These are phyloP conservation scores for Podospora pseudoanserina DNA, from an alignment of 495 filamentous ascomycete genomes.

Conservation along the genomic window DNA sequence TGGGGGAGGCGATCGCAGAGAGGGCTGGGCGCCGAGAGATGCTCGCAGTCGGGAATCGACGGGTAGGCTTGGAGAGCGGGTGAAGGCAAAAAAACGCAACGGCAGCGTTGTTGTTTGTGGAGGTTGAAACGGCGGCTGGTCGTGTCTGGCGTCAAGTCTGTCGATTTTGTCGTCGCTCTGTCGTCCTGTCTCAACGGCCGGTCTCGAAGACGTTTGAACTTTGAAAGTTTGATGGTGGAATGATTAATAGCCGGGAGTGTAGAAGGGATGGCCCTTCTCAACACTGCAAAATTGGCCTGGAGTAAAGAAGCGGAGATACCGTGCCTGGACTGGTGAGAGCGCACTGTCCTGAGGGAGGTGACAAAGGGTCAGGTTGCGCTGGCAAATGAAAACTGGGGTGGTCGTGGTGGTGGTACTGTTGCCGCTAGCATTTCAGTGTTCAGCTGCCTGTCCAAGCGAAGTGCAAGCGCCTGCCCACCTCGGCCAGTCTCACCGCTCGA, in stretches of 20 bases:
- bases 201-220: slow-evolving; percentile 36
- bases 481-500: background rate
- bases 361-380: background rate
- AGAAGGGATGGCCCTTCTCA: slow-evolving; percentile 14
- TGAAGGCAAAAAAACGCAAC: slow-evolving; percentile 13
- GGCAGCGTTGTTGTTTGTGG: slow-evolving; percentile 5
- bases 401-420: background rate
- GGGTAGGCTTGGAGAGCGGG: slow-evolving; percentile 15
- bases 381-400: slow-evolving; percentile 5
- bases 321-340: background rate
- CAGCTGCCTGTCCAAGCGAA: background rate
- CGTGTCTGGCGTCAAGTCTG: slow-evolving; percentile 11
- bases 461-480: background rate
- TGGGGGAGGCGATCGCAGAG: slow-evolving; percentile 28
- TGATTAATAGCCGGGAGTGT: slow-evolving; percentile 20
- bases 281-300: slow-evolving; percentile 5
- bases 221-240: slow-evolving; percentile 20
- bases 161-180: slow-evolving; percentile 12
- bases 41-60: slow-evolving; percentile 20
- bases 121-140: background rate
- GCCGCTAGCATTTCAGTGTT: background rate
- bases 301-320: slow-evolving; percentile 9
- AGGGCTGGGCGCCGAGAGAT: slow-evolving; percentile 38
- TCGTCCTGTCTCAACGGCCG: slow-evolving; percentile 8
- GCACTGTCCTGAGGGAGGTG: slow-evolving; percentile 8